Evolutionary conservation across 352 stramenopile genomes (phyloP).

Genomic region (Phytophthora quininea): DNA sequence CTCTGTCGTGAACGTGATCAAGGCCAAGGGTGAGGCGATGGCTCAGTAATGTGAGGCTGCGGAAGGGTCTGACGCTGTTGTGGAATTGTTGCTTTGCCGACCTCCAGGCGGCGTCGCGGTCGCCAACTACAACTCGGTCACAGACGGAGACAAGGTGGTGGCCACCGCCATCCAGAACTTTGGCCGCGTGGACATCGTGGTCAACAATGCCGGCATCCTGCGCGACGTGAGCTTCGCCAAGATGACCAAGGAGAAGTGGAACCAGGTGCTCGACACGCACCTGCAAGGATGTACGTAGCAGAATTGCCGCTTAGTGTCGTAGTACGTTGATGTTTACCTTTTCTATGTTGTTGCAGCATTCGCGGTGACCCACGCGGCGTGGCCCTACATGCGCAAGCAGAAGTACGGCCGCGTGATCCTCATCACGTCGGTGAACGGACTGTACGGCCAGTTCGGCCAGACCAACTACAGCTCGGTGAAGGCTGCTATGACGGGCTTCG

Average conservation of each 20-base stretch:
- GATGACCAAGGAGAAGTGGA: slow-evolving; percentile 91
- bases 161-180: slow-evolving; percentile 72
- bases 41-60: neutral
- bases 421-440: slow-evolving; percentile 84
- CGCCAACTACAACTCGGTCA: slow-evolving; percentile 86
- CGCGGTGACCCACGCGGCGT: slow-evolving; percentile 84
- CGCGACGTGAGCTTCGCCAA: slow-evolving; percentile 90
- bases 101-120: slow-evolving; percentile 63
- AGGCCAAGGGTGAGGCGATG: slow-evolving; percentile 53
- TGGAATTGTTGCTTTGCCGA: neutral
- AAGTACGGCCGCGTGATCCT: slow-evolving; percentile 91
- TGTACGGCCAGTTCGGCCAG: slow-evolving; percentile 93
- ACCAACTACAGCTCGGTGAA: slow-evolving; percentile 92
- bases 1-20: slow-evolving; percentile 81
- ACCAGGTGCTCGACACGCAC: slow-evolving; percentile 84
- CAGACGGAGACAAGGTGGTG: slow-evolving; percentile 85
- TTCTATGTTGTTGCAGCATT: slow-evolving; percentile 49
- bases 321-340: neutral
- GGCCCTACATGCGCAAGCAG: slow-evolving; percentile 89
- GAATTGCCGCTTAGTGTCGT: too few relatives aligned
- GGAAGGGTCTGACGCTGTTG: slow-evolving; percentile 9
- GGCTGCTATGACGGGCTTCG: slow-evolving; percentile 93
- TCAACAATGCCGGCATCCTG: slow-evolving; percentile 96
- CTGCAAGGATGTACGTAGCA: slow-evolving; percentile 69
- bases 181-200: slow-evolving; percentile 82